A percentile compares a stretch with the other conserved stretches of the same genome.
Conservation (phyloP, 2,329 filamentous ascomycete species). For the Aspergillus pseudoglaucus region DNA sequence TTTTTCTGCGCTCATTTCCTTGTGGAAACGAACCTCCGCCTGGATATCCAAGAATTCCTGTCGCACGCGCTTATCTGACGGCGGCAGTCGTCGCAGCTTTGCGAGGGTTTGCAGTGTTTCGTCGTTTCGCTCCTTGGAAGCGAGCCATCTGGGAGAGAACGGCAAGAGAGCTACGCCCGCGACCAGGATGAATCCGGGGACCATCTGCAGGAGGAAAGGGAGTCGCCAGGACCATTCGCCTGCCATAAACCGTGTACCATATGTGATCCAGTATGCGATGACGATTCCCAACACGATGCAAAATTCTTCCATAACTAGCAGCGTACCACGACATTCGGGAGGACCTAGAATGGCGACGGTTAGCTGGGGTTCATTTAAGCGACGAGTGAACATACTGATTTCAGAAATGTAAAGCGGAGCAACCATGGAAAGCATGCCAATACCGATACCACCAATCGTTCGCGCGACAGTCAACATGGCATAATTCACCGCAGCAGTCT, state of each 20-base stretch:
- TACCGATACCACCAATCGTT: constrained; percentile 46
- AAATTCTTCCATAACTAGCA: constrained; percentile 39
- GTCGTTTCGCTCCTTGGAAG: constrained; percentile 41
- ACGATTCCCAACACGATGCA: constrained; percentile 38
- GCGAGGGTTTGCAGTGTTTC: constrained; percentile 45
- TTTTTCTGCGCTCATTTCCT: constrained; percentile 36
- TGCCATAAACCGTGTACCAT: constrained; percentile 38
- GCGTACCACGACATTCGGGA: constrained; percentile 43
- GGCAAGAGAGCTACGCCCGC: constrained; percentile 42
- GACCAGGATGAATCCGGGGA: constrained; percentile 32
- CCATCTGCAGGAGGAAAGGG: constrained; percentile 44
- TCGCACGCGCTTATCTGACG: constrained; percentile 44
- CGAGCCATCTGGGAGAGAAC: constrained; percentile 52
- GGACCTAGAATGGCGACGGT: constrained; percentile 19
- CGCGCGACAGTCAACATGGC: constrained; percentile 47
- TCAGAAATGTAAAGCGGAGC: constrained; percentile 50
- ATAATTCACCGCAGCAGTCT: constrained; percentile 46
- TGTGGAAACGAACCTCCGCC: constrained; percentile 49
- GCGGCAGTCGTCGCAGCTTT: constrained; percentile 45
- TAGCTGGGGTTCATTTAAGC: background rate
- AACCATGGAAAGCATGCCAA: constrained; percentile 47
- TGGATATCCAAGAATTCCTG: constrained; percentile 47
- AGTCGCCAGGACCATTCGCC: constrained; percentile 44
- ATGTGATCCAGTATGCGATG: constrained; percentile 39
- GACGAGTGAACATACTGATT: constrained; percentile 28